phyloP scores from a whole-genome alignment of 345 rosid species.

The Excoecaria agallocha region DNA sequence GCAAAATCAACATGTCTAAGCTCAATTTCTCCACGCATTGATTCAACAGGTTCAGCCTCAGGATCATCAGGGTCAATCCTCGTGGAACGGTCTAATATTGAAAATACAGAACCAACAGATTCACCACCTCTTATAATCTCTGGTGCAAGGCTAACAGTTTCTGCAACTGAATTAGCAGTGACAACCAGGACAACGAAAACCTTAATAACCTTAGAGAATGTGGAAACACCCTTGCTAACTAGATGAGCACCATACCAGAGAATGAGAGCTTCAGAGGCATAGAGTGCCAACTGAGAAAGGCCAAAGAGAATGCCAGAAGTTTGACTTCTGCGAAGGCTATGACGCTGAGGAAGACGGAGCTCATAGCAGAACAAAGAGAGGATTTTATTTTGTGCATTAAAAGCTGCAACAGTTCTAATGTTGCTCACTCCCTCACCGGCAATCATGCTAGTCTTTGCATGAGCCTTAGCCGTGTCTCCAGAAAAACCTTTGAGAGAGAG shows the following conservation, averaged over 20 bases:
- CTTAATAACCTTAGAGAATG: conserved; percentile 97
- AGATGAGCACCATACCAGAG: conserved; percentile 97
- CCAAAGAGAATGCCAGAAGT: conserved; percentile 91
- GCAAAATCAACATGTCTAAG: conserved; percentile 92
- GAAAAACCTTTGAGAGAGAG: conserved; percentile 98
- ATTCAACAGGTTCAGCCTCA: conserved; percentile 78
- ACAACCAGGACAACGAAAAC: conserved; percentile 92
- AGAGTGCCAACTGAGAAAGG: conserved; percentile 88
- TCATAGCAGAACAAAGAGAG: conserved; percentile 76
- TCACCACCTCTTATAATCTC: conserved; percentile 97
- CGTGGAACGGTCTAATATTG: conserved; percentile 75
- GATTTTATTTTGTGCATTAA: conserved; percentile 90
- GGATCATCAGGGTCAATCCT: conserved; percentile 91
- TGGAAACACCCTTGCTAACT: conserved; percentile 76
- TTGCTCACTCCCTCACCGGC: conserved; percentile 99
- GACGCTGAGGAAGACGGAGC: conserved; percentile 77
- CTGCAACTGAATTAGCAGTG: conserved; percentile 98
- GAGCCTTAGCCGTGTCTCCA: conserved; percentile 99
- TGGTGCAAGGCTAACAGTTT: conserved; percentile 99
- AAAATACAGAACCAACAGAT: conserved; percentile 93
- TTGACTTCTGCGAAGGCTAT: conserved; percentile 78
- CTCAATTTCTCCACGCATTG: conserved; percentile 89
- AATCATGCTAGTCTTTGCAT: conserved; percentile 99
- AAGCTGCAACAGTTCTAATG: conserved; percentile 95
- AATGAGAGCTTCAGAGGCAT: conserved; percentile 93